Evolutionary conservation across 805 yeast genomes (phyloP), one percentile per base, ranked within the genome.

Genomic region (Yarrowia sp.): DNA sequence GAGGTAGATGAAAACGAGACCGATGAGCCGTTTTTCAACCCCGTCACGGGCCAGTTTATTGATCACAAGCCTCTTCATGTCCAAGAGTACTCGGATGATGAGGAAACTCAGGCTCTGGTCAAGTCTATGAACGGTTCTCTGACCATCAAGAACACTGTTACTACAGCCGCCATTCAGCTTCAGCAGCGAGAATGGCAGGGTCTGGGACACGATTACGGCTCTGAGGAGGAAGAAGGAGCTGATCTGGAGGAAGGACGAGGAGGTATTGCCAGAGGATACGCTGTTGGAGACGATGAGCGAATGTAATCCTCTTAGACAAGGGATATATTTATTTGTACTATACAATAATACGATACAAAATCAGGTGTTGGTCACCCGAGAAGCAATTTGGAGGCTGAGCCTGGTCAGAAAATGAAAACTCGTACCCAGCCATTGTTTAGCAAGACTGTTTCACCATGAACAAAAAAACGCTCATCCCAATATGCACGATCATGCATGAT

Each of bases 201-300:
- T 0, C 80, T 94, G 42, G 99, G 98, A 0, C 89, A 95, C 70
- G 98, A 94, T 75, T 92, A 82, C 78, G 72, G 74, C 9, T 78
- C 76, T 2, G 80, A 78, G 9, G 80, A 78, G 1, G 82, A 78
- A 8, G 86, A 84, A n/a, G 97, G 96, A 48, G 97, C 98, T 0
- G 77, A 82, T 0, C 83, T 92, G 0, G 97, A 92, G 75, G 87
- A 89, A 72, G 99, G 99, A 1, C 82, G 89, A 58, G 82, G 85
- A 2, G 99, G 99, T 48, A 86, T 94, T 69, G 99, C 99, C 1
- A 83, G 98, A 72, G 97, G 95, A 2, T 95, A 94, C 74, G 45
- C 61, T 8, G 74, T 72, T 9, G 69, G 64, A 4, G 72, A 69
- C 3, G 56, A 50, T 11, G 70, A 52, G 19, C 38, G 40, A 11